A percentile compares a stretch with the other conserved stretches of the same genome.
Evolutionary conservation across 768 basidiomycete species (phyloP).

Genomic region (Panaeolus cyanescens): DNA sequence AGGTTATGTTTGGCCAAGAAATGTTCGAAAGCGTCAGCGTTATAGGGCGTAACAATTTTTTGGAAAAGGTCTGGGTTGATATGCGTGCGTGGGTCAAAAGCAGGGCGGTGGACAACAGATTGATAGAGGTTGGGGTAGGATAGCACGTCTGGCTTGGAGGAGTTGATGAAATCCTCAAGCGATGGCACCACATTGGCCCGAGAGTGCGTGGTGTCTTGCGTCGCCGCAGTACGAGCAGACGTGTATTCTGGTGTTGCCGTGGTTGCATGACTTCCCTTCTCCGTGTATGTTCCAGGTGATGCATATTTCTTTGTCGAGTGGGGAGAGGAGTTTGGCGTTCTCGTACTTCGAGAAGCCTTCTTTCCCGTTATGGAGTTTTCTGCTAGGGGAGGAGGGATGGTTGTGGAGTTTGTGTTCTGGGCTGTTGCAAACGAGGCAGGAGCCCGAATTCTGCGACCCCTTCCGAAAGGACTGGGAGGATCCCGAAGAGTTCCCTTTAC

Average conservation of each 20-base stretch:
- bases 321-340: constrained; percentile 8
- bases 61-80: constrained; percentile 18
- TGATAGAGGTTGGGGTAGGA: background rate
- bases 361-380: constrained; percentile 9
- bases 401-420: constrained; percentile 16
- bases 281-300: constrained; percentile 19
- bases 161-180: constrained; percentile 7
- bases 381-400: constrained; percentile 7
- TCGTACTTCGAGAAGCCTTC: constrained; percentile 9
- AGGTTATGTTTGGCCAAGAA: constrained; percentile 22
- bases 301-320: constrained; percentile 17
- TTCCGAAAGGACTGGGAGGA: constrained; percentile 7
- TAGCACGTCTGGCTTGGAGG: background rate
- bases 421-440: constrained; percentile 23
- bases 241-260: constrained; percentile 11
- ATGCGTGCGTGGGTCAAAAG: background rate
- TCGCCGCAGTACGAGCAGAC: constrained; percentile 26
- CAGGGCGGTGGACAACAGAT: background rate
- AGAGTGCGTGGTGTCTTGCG: constrained; percentile 18
- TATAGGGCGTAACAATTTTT: constrained; percentile 30
- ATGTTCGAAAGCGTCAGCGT: constrained; percentile 24
- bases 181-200: constrained; percentile 9
- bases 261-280: background rate
- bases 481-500: background rate
- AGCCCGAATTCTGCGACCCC: too few species aligned